phyloP scores from a whole-genome alignment of 2,329 filamentous ascomycete species.

The Apiospora arundinis region DNA sequence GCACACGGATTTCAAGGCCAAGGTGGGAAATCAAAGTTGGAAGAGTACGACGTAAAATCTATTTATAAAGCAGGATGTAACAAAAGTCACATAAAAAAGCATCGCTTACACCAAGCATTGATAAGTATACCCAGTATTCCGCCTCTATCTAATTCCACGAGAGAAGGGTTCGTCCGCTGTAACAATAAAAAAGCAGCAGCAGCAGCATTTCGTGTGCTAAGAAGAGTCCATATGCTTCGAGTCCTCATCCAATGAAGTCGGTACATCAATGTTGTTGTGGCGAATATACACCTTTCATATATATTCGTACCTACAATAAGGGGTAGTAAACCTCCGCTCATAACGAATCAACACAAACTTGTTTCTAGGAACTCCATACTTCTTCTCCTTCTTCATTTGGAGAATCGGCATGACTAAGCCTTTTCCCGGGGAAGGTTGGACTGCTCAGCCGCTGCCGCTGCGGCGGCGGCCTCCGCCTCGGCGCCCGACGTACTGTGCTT shows the following conservation, averaged over 20 bases:
- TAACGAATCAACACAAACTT: neutral
- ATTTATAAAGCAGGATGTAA: neutral
- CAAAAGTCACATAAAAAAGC: neutral
- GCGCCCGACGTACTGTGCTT: slow-evolving; percentile 24
- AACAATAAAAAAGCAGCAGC: neutral
- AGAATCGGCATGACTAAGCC: slow-evolving; percentile 21
- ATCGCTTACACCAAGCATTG: slow-evolving; percentile 10
- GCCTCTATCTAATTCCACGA: neutral
- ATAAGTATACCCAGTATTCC: neutral
- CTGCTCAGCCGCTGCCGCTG: slow-evolving; percentile 28
- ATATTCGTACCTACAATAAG: neutral
- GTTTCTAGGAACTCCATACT: neutral
- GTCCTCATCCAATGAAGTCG: neutral
- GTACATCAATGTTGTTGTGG: neutral
- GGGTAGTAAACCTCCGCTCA: neutral
- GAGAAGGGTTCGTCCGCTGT: neutral
- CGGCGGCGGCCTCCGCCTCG: neutral
- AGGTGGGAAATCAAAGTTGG: neutral
- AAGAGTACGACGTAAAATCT: neutral
- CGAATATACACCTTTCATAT: neutral
- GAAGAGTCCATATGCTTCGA: too few species aligned
- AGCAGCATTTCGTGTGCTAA: too few species aligned
- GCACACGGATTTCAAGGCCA: neutral
- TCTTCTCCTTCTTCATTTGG: neutral
- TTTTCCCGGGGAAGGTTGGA: slow-evolving; percentile 32